Conservation (phyloP, 345 rosid genomes). For the Eucalyptus globulus region DNA sequence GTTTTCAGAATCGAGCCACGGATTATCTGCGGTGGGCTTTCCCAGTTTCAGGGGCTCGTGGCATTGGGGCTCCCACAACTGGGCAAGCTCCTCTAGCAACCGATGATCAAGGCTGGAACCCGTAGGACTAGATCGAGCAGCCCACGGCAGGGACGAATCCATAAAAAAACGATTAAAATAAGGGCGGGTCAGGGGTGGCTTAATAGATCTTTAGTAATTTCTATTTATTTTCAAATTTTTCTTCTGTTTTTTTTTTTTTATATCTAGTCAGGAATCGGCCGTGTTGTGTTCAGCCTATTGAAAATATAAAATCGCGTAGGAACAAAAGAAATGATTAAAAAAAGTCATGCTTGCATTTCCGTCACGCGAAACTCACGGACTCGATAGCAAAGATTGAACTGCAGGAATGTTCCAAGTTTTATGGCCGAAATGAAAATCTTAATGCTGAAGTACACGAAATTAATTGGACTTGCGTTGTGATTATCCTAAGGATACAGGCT, state of each 20-base stretch:
- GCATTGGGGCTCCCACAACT: not conserved
- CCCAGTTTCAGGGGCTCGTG: not conserved
- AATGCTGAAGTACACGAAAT: not conserved
- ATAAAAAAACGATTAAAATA: too few relatives aligned
- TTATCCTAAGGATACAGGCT: not conserved
- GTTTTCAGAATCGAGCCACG: not conserved
- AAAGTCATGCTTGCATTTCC: not conserved
- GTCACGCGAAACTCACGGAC: not conserved
- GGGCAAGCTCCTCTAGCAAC: not conserved
- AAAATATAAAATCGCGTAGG: not conserved
- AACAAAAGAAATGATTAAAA: not conserved
- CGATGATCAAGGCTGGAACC: not conserved
- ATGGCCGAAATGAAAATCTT: not conserved
- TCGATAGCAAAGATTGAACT: not conserved
- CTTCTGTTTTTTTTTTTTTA: too few relatives aligned
- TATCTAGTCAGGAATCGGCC: not conserved
- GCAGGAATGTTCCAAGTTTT: not conserved
- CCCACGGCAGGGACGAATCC: not conserved
- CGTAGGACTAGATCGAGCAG: not conserved
- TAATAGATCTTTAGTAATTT: not conserved
- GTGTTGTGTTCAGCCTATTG: not conserved
- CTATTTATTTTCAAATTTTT: too few relatives aligned
- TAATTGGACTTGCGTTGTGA: not conserved
- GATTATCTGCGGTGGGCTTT: not conserved
- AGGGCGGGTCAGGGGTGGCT: not conserved